Evolutionary conservation across 2,329 filamentous ascomycete species (phyloP).

Genomic region (Phyllosticta paracitricarpa): DNA sequence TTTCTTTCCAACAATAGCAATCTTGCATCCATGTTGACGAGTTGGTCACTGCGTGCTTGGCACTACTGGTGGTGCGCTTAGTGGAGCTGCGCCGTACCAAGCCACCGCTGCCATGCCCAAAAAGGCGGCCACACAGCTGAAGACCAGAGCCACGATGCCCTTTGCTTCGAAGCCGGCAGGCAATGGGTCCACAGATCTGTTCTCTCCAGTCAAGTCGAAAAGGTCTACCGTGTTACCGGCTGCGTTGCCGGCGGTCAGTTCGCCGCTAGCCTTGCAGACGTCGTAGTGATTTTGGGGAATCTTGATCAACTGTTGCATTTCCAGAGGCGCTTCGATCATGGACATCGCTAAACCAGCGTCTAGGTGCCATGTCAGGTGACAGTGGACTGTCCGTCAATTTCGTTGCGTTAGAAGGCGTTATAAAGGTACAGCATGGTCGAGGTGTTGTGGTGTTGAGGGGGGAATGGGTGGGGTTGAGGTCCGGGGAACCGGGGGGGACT

Average conservation of each 20-base stretch:
- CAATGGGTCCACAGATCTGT: slow-evolving; percentile 33
- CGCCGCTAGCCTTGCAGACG: slow-evolving; percentile 42
- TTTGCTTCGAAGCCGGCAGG: slow-evolving; percentile 60
- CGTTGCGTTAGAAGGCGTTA: slow-evolving; percentile 16
- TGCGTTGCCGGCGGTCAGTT: slow-evolving; percentile 53
- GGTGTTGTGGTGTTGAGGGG: not conserved
- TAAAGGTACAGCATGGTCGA: too few species aligned
- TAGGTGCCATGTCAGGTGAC: slow-evolving; percentile 12
- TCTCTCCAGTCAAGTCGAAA: slow-evolving; percentile 38
- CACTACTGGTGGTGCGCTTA: not conserved
- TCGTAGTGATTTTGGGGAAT: slow-evolving; percentile 51
- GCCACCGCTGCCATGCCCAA: slow-evolving; percentile 57
- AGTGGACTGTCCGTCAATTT: slow-evolving; percentile 16
- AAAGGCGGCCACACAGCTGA: slow-evolving; percentile 59
- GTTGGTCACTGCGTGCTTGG: not conserved
- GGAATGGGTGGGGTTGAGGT: not conserved
- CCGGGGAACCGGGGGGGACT: not conserved
- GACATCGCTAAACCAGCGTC: slow-evolving; percentile 34
- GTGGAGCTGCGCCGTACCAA: slow-evolving; percentile 50
- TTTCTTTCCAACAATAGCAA: not conserved
- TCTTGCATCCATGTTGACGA: not conserved
- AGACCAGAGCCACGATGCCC: slow-evolving; percentile 64
- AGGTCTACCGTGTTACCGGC: slow-evolving; percentile 55
- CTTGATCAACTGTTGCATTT: slow-evolving; percentile 47
- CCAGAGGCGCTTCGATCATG: slow-evolving; percentile 36